These are phyloP conservation scores for Scenedesmus sp. DNA, from an alignment of 163 green algal genomes.

Conservation along the genomic window DNA sequence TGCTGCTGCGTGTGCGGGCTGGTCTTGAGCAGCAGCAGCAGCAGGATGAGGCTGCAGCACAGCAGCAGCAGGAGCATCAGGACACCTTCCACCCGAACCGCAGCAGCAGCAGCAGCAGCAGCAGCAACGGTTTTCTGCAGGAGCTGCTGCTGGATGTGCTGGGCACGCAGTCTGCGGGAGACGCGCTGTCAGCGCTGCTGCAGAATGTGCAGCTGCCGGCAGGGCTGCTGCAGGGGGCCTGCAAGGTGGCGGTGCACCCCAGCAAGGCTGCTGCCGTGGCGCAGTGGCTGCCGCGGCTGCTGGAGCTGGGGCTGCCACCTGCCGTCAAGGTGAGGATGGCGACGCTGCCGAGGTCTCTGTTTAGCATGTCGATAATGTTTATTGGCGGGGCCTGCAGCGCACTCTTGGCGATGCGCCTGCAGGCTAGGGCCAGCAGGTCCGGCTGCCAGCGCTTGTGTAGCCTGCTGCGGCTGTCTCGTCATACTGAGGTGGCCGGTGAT, in stretches of 20 bases:
- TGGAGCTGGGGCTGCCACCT: constrained; percentile 28
- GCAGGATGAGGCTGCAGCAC: neutral
- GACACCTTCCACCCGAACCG: neutral
- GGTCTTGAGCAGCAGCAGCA: neutral
- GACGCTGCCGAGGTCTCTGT: neutral
- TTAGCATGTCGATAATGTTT: neutral
- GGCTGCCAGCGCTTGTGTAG: too few species aligned
- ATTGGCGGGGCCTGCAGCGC: too few species aligned
- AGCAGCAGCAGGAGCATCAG: neutral
- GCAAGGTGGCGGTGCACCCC: neutral
- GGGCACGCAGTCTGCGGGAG: neutral
- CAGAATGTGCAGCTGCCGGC: neutral
- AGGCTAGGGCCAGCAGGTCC: neutral
- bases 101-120: neutral
- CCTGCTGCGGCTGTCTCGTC: too few species aligned
- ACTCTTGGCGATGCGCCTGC: neutral
- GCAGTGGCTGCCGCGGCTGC: neutral
- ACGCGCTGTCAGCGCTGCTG: constrained; percentile 28
- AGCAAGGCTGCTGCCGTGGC: constrained; percentile 15
- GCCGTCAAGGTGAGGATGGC: neutral
- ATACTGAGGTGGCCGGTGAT: too few species aligned
- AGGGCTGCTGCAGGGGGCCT: neutral
- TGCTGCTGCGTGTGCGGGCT: neutral
- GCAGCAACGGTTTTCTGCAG: neutral
- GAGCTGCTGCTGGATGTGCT: constrained; percentile 1